Evolutionary conservation across 306 rosid genomes (phyloP), one percentile per base, ranked within the genome.

Genomic region (Canavalia gladiata): DNA sequence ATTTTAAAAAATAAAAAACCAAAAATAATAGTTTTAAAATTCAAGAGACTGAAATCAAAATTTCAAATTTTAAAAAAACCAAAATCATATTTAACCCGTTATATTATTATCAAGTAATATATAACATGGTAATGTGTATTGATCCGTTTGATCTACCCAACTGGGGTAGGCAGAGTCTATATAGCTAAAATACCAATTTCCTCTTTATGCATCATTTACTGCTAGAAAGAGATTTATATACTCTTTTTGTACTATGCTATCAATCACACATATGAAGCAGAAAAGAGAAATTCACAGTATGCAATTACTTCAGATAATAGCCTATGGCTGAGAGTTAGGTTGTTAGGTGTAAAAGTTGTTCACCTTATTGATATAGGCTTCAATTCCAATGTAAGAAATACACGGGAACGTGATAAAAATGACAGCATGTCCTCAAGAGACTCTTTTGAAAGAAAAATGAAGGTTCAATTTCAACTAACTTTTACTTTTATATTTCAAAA

Each of bases 201-300:
- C 35, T 78, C 5, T 84, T 79, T 66, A 72, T 73, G 80, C 58
- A 33, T n/a, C 76, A 78, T 72, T 46, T 51, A 72, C 68, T 63
- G 52, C 66, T 74, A 72, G 47, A 64, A 43, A 57, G 65, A 55
- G 35, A 39, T 54, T 59, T 56, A 68, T 72, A 57, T 65, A 65
- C 54, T 63, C 55, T 4, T 77, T 77, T 72, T 39, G 54, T 35
- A 31, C 34, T 30, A 35, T 3, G 52, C 74, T 18, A 64, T 33
- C 59, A 64, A 65, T 7, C 77, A 52, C 46, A 54, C 2, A 31
- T 7, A 31, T 63, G 67, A 33, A 71, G 75, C 28, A 72, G 28
- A 78, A 72, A 56, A 51, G 55, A 42, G 41, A 39, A 84, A 45
- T 30, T 68, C 12, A 55, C 28, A 4, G 60, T 13, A 9, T 46